Base-by-base conservation (phyloP, 768 basidiomycete species). In the Tephrocybe sp. region DNA sequence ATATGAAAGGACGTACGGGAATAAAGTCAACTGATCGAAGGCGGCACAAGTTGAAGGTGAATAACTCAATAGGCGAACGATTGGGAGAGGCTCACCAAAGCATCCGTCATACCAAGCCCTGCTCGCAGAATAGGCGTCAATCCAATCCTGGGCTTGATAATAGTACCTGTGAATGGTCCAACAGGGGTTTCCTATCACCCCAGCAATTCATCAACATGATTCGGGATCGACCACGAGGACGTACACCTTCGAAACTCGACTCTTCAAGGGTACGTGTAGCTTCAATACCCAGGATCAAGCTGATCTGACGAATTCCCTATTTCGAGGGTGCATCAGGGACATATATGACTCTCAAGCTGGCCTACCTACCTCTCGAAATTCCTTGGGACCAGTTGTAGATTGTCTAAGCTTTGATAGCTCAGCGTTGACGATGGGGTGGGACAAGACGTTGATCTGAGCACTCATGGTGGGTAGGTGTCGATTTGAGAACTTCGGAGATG, bases 31-130 rank as follows among this genome's bases (percentile, higher is more conserved):
- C 71, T 81, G 42, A 8, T 34, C 21, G 17, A 25, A 45, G 24
- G 9, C 54, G 34, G 9, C n/a, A n/a, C n/a, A n/a, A n/a, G n/a
- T n/a, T n/a, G n/a, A n/a, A n/a, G n/a, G n/a, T n/a, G n/a, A n/a
- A n/a, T n/a, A n/a, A n/a, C n/a, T n/a, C n/a, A n/a, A 30, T 30
- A 11, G 28, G 11, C 11, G 25, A 40, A 50, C 42, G 25, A 15
- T 30, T 18, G 10, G 11, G 23, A 39, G 30, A 20, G 20, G 58
- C 70, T 40, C 55, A 80, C 78, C 63, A 97, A 68, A 18, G 90
- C 91, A 59, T 96, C 92, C 0, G 88, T 81, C 93, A 98, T 95
- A 15, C 93, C 93, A 56, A 95, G 72, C 4, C 96, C 96, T 25
- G 96, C 96, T 33, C 96, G 84, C 50, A 98, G 75, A 60, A 98